Evolutionary conservation across 1,284 basidiomycete species (phyloP).

Genomic region (Mycosarcoma maydis): DNA sequence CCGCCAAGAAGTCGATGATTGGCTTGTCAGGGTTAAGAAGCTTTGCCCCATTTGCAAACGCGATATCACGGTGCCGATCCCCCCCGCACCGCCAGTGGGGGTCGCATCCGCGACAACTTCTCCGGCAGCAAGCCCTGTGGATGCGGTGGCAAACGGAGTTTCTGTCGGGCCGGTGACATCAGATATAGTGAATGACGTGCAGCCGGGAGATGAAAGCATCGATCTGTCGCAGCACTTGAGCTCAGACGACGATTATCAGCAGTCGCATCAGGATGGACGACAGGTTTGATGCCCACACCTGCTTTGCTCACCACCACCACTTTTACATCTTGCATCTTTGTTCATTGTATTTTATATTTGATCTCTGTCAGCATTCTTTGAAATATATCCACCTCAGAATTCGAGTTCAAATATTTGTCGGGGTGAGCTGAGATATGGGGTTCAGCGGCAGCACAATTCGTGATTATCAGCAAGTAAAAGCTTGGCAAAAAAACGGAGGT

Average conservation of each 20-base stretch:
- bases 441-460: too few species aligned
- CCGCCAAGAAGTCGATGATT: constrained; percentile 62
- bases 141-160: constrained; percentile 2
- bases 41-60: constrained; percentile 66
- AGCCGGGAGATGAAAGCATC: constrained; percentile 7
- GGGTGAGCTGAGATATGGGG: too few species aligned
- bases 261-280: constrained; percentile 9
- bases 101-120: background rate
- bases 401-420: too few species aligned
- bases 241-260: constrained; percentile 4
- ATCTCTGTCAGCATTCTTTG: too few species aligned
- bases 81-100: constrained; percentile 37
- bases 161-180: background rate
- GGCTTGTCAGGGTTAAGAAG: constrained; percentile 62
- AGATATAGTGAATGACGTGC: too few species aligned
- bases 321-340: too few species aligned
- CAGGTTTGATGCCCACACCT: constrained; percentile 16
- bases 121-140: constrained; percentile 3
- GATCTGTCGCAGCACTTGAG: constrained; percentile 26
- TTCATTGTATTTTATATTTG: too few species aligned
- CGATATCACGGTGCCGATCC: constrained; percentile 58
- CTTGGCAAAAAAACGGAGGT: too few species aligned
- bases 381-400: too few species aligned
- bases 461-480: too few species aligned
- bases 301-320: too few species aligned